Evolutionary conservation across 1,139 yeast genomes (phyloP).

Genomic region (Geotrichum fermentans): DNA sequence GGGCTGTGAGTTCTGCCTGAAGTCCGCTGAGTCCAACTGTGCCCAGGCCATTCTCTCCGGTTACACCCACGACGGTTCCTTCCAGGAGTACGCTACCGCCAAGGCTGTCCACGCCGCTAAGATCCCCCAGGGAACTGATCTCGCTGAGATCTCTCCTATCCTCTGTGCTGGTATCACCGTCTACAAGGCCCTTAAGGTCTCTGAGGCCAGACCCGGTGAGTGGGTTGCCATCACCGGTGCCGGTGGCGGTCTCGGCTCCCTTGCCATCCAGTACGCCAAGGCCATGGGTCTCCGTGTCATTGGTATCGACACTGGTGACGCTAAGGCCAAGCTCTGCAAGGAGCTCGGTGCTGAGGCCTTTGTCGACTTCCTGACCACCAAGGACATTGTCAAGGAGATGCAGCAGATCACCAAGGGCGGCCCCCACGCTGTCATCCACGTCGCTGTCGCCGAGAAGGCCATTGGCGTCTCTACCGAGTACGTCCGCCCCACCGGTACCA

Average conservation of each 20-base stretch:
- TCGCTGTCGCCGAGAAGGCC: constrained; percentile 72
- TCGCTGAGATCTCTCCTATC: constrained; percentile 72
- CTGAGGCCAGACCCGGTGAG: constrained; percentile 61
- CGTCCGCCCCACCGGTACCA: constrained; percentile 71
- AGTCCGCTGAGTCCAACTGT: constrained; percentile 67
- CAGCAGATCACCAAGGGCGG: constrained; percentile 62
- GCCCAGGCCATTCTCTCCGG: constrained; percentile 65
- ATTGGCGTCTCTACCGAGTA: constrained; percentile 63
- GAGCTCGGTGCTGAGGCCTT: constrained; percentile 65
- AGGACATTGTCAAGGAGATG: constrained; percentile 51
- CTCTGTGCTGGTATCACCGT: constrained; percentile 80
- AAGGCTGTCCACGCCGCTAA: constrained; percentile 83
- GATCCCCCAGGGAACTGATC: constrained; percentile 64
- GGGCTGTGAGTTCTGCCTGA: constrained; percentile 67
- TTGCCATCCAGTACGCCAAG: constrained; percentile 75
- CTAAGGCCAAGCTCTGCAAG: constrained; percentile 52
- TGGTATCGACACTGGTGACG: constrained; percentile 72
- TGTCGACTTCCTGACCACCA: constrained; percentile 51
- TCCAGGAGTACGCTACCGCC: constrained; percentile 82
- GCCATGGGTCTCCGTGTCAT: constrained; percentile 77
- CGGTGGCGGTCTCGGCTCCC: constrained; percentile 79
- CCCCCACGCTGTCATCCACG: constrained; percentile 76
- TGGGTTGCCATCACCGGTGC: constrained; percentile 83
- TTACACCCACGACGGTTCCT: constrained; percentile 75
- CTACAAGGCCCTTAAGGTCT: constrained; percentile 74